phyloP scores from a whole-genome alignment of 257 asterid genomes.

The Solanum virginianum region DNA sequence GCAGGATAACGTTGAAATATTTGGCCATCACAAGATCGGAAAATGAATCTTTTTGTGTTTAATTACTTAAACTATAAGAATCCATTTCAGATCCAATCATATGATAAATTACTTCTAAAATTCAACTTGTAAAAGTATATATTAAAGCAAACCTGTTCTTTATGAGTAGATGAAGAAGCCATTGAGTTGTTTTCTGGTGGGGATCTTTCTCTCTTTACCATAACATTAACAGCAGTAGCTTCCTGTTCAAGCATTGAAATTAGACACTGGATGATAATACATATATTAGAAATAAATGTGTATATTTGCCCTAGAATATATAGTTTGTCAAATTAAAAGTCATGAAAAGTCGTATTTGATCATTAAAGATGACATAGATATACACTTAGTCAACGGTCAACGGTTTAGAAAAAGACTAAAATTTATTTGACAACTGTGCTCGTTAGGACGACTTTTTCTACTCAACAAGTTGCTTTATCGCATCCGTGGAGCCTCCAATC shows the following conservation, averaged over 20 bases:
- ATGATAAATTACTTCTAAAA: neutral
- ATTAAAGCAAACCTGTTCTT: neutral
- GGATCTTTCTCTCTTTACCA: neutral
- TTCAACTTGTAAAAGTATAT: neutral
- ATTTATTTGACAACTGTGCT: neutral
- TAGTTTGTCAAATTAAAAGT: neutral
- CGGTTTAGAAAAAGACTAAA: neutral
- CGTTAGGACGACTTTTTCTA: neutral
- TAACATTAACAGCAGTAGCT: neutral
- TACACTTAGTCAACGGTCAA: neutral
- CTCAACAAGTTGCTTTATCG: neutral
- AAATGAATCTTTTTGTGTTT: neutral
- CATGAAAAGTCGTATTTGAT: neutral
- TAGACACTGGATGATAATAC: neutral
- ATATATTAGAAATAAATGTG: neutral
- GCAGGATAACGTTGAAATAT: neutral
- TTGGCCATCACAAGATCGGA: neutral
- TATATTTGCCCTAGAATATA: neutral
- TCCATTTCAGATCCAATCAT: neutral
- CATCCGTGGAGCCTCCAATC: neutral
- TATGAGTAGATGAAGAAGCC: neutral
- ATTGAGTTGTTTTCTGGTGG: neutral
- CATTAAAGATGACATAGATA: neutral
- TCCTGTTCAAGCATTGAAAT: neutral
- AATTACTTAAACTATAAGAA: neutral